phyloP scores from a whole-genome alignment of 2,329 filamentous ascomycete species.

The Phoma sp. region DNA sequence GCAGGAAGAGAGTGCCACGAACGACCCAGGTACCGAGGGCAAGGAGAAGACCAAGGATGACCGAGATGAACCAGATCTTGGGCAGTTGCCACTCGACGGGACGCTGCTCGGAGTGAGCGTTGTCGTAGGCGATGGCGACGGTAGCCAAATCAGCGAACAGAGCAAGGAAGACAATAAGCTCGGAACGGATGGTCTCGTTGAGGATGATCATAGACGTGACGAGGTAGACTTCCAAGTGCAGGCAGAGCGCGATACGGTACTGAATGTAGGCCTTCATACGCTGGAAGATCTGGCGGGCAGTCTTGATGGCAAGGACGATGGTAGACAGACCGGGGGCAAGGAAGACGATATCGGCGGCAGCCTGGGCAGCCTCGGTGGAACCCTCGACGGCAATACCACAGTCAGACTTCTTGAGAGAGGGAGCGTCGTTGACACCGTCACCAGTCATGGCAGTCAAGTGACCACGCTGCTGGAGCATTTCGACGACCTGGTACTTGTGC shows the following conservation, averaged over 20 bases:
- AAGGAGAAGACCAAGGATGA: conserved; percentile 71
- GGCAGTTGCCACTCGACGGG: conserved; percentile 82
- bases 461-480: conserved; percentile 76
- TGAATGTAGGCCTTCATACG: conserved; percentile 80
- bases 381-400: conserved; percentile 77
- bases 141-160: conserved; percentile 81
- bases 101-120: conserved; percentile 75
- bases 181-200: conserved; percentile 74
- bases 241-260: conserved; percentile 77
- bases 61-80: conserved; percentile 80
- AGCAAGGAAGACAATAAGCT: conserved; percentile 80
- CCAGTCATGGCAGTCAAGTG: conserved; percentile 78
- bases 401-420: conserved; percentile 75
- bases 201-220: conserved; percentile 80
- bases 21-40: conserved; percentile 76
- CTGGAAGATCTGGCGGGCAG: conserved; percentile 76
- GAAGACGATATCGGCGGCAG: conserved; percentile 77
- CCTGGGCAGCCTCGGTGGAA: conserved; percentile 74
- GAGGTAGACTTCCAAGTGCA: conserved; percentile 78
- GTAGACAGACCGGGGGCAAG: conserved; percentile 74
- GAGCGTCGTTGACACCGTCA: conserved; percentile 77
- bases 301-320: conserved; percentile 76
- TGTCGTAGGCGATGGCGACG: conserved; percentile 79
- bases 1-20: conserved; percentile 72
- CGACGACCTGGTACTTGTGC: conserved; percentile 78